These are phyloP conservation scores for Escallonia rubra DNA, from an alignment of 129 eudicot species.

Conservation along the genomic window DNA sequence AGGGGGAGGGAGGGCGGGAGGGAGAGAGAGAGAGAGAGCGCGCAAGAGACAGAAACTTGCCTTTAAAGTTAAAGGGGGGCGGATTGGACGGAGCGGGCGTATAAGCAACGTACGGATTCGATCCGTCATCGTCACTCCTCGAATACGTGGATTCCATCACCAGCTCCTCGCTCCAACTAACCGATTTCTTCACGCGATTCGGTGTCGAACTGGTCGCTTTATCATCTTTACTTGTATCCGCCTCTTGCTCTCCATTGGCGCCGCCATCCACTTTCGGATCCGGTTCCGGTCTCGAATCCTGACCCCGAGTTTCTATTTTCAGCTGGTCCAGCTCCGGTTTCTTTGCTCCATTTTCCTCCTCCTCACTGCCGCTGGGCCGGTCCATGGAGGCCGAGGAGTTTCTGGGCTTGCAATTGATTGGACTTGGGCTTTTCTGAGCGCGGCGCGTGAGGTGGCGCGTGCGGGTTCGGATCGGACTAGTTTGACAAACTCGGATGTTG, in stretches of 20 bases:
- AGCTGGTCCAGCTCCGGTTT: constrained; percentile 7
- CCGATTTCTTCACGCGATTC: constrained; percentile 11
- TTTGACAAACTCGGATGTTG: background rate
- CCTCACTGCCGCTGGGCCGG: background rate
- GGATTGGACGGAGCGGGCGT: background rate
- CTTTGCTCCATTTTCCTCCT: constrained; percentile 1
- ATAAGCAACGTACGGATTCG: constrained; percentile 18
- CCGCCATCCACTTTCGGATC: background rate
- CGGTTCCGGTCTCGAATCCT: background rate
- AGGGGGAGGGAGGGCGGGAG: no score
- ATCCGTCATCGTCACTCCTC: background rate
- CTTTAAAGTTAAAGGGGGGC: constrained; percentile 8
- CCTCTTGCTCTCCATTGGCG: background rate
- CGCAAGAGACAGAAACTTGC: background rate
- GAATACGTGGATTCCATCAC: constrained; percentile 9
- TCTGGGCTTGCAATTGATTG: background rate
- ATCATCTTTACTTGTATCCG: background rate
- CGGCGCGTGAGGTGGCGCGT: constrained; percentile 5
- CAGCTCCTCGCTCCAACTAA: constrained; percentile 16
- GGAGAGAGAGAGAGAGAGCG: background rate
- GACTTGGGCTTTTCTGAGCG: no score
- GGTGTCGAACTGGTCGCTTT: constrained; percentile 9
- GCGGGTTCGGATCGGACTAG: background rate
- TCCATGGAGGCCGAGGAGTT: background rate
- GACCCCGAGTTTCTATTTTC: background rate